Evolutionary conservation across 352 stramenopile species (phyloP), one percentile per base, ranked within the genome.

Genomic region (Phytophthora vignae): DNA sequence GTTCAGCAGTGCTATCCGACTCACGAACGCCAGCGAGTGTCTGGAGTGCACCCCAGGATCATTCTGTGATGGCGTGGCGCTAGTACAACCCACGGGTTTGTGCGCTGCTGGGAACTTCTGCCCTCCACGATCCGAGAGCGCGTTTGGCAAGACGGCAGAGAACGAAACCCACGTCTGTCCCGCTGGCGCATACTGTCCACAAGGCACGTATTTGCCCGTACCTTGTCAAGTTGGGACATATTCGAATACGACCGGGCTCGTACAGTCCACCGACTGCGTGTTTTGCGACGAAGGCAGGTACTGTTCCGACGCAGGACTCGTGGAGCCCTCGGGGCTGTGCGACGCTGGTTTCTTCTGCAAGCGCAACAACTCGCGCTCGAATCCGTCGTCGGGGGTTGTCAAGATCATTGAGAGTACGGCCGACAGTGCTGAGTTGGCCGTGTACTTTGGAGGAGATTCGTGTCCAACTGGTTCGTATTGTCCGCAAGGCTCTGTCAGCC

Each of bases 21-120:
- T 90, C 6, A 60, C 70, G 0, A 90, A 79, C 11, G 70, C 58
- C 2, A 69, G 62, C 2, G 73, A 86, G 25, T 95, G 90, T 17
- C 21, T 68, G 2, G 36, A 60, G 0, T 91, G 82, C 60, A 79
- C 75, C 0, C 62, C 78, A 2, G 84, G 84, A 0, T 82, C 62
- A 7, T 91, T 82, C 42, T 91, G 84, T 48, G 69, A 71, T 3
- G 74, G 29, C 14, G 36, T 77, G 36, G 79, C 54, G 0, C 63
- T 82, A 54, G 48, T 70, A 1, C 40, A 59, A 25, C 78, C 73
- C 6, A 78, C 72, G 19, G 81, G 74, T 7, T 21, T 54, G 17
- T 97, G 91, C 42, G 60, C 67, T 4, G 49, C 72, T 21, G 90
- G 90, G 3, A 90, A 55, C 21, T 95, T 81, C 62, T 97, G 87